Evolutionary conservation across 2,329 filamentous ascomycete genomes (phyloP).

Genomic region (Diaporthe sp.): DNA sequence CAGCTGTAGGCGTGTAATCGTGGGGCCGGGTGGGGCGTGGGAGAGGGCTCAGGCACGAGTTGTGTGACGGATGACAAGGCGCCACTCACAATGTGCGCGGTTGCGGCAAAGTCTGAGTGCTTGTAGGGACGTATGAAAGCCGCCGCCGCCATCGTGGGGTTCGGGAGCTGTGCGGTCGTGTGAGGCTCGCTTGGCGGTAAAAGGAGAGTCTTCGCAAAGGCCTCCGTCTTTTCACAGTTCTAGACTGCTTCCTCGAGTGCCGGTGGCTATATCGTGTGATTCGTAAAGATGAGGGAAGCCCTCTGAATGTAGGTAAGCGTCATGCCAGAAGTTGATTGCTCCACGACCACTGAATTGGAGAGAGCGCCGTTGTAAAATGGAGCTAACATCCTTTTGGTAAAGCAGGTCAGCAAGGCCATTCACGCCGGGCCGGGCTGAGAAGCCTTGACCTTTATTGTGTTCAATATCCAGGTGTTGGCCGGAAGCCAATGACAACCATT

Average conservation of each 20-base stretch:
- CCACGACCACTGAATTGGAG: not conserved
- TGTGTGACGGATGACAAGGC: not conserved
- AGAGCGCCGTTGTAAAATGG: not conserved
- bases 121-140: constrained; percentile 21
- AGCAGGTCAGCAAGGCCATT: not conserved
- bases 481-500: not conserved
- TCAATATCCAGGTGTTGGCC: not conserved
- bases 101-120: constrained; percentile 5
- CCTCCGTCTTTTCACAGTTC: not conserved
- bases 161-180: not conserved
- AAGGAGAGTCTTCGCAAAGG: not conserved
- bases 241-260: not conserved
- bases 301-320: not conserved
- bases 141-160: not conserved
- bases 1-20: not conserved
- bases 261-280: not conserved
- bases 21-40: not conserved
- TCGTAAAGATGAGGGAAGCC: not conserved
- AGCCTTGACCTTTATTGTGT: not conserved
- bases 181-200: not conserved
- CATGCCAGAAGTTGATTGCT: not conserved
- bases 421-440: too few relatives aligned
- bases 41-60: not conserved
- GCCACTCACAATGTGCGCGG: constrained; percentile 17
- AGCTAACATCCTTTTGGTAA: not conserved